phyloP scores from a whole-genome alignment of 2,329 filamentous ascomycete species.

The Colletotrichum costaricense region DNA sequence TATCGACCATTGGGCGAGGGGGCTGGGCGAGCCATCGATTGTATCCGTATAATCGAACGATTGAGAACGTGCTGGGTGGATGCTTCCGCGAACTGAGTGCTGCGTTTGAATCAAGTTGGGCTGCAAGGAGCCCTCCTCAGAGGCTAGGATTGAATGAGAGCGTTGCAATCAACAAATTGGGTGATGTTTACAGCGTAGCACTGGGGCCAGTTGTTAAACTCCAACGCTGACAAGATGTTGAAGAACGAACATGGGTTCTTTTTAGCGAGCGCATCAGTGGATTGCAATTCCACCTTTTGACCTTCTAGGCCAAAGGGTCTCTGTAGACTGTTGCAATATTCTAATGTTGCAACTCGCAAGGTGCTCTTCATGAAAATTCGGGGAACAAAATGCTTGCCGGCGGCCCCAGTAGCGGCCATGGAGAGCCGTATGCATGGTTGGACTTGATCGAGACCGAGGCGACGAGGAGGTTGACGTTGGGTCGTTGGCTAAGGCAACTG shows the following conservation, averaged over 20 bases:
- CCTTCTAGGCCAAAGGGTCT: neutral
- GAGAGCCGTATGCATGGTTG: neutral
- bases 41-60: constrained; percentile 9
- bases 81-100: neutral
- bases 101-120: neutral
- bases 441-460: neutral
- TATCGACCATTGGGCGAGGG: neutral
- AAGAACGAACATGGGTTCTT: constrained; percentile 4
- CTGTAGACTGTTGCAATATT: no score
- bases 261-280: constrained; percentile 30
- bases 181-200: constrained; percentile 4
- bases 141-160: constrained; percentile 5
- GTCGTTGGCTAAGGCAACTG: neutral
- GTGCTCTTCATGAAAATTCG: neutral
- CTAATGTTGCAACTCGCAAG: no score
- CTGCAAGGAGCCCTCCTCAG: neutral
- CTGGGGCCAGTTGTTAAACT: neutral
- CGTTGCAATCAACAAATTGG: constrained; percentile 10
- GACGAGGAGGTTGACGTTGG: neutral
- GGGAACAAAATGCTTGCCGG: neutral
- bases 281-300: neutral
- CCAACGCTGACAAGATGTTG: neutral
- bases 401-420: neutral
- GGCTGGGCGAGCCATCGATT: neutral
- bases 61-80: neutral